phyloP scores from a whole-genome alignment of 768 basidiomycete genomes.

The Ramaria rubella region DNA sequence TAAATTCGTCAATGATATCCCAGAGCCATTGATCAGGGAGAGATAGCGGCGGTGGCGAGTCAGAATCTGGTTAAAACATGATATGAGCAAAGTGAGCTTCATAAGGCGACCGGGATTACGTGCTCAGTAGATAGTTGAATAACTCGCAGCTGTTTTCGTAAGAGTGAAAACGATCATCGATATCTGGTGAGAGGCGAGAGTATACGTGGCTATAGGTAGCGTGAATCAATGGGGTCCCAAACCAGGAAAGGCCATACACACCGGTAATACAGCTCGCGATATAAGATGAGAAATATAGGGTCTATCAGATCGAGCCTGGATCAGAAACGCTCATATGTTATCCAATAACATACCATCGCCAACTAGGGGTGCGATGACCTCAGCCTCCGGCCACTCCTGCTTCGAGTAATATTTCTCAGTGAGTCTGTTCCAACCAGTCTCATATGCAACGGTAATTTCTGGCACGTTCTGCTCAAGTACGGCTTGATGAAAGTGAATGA shows the following conservation, averaged over 20 bases:
- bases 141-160: slow-evolving; percentile 98
- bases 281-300: slow-evolving; percentile 92
- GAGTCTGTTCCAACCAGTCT: slow-evolving; percentile 94
- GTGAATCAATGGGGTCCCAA: not conserved
- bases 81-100: slow-evolving; percentile 1
- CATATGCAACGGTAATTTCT: slow-evolving; percentile 90
- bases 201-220: slow-evolving; percentile 65
- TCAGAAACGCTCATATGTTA: not conserved
- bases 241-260: slow-evolving; percentile 6
- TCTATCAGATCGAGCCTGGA: slow-evolving; percentile 37
- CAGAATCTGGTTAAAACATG: slow-evolving; percentile 59
- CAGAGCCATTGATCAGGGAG: slow-evolving; percentile 98
- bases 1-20: slow-evolving; percentile 96
- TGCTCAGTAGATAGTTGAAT: slow-evolving; percentile 95
- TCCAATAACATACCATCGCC: slow-evolving; percentile 62
- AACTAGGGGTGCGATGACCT: slow-evolving; percentile 89
- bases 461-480: slow-evolving; percentile 85
- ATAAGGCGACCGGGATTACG: slow-evolving; percentile 20
- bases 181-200: slow-evolving; percentile 88
- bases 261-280: slow-evolving; percentile 91
- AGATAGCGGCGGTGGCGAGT: slow-evolving; percentile 87
- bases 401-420: slow-evolving; percentile 94
- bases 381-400: slow-evolving; percentile 96
- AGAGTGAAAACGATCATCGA: slow-evolving; percentile 97
- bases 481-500: slow-evolving; percentile 91